These are phyloP conservation scores for Parathielavia appendiculata DNA, from an alignment of 495 filamentous ascomycete genomes.

Conservation along the genomic window DNA sequence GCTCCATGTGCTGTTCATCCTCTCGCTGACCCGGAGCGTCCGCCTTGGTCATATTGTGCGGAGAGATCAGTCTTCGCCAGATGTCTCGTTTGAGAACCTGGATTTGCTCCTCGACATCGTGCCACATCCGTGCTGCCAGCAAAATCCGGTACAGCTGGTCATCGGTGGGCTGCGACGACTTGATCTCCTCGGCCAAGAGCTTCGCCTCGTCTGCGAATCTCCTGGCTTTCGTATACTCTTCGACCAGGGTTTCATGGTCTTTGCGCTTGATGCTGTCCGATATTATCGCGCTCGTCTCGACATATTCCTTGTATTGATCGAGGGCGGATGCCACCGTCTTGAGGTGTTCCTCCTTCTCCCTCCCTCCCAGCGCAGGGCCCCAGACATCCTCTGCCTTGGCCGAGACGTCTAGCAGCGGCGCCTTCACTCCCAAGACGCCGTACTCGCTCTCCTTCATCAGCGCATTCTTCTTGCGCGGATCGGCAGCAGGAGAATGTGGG, in stretches of 20 bases:
- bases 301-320: constrained; percentile 70
- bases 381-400: constrained; percentile 95
- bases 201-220: constrained; percentile 69
- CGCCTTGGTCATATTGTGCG: constrained; percentile 42
- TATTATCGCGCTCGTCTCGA: constrained; percentile 72
- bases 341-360: constrained; percentile 84
- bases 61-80: constrained; percentile 70
- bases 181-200: constrained; percentile 52
- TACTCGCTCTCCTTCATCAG: constrained; percentile 91
- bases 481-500: constrained; percentile 34
- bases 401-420: constrained; percentile 78
- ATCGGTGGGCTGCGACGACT: constrained; percentile 52
- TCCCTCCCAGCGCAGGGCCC: constrained; percentile 86
- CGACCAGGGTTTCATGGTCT: constrained; percentile 81
- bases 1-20: constrained; percentile 79
- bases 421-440: constrained; percentile 83
- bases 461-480: constrained; percentile 75
- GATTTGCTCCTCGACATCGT: constrained; percentile 79
- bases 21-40: constrained; percentile 42
- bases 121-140: constrained; percentile 90
- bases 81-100: constrained; percentile 80
- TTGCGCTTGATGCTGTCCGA: constrained; percentile 80
- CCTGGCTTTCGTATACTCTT: constrained; percentile 75
- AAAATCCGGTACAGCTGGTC: constrained; percentile 76
- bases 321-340: constrained; percentile 67